Percentiles rank a stretch among this genome's conserved stretches.
phyloP scores from a whole-genome alignment of 805 yeast genomes.

The Candida berthetii region DNA sequence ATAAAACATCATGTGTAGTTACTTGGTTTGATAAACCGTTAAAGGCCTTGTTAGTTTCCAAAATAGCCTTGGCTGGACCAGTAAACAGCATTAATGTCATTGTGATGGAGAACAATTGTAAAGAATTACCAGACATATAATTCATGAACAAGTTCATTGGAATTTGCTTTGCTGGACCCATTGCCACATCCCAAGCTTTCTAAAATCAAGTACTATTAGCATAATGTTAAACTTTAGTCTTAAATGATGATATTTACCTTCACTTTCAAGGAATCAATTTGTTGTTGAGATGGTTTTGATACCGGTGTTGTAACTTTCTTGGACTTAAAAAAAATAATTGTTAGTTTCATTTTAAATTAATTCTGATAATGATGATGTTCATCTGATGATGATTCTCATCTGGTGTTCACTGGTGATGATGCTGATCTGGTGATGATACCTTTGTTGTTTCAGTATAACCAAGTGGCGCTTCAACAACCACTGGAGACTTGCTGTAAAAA shows the following conservation, averaged over 20 bases:
- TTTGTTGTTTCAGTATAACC: neutral
- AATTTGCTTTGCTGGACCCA: constrained; percentile 75
- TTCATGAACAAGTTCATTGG: constrained; percentile 90
- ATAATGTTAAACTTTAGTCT: no score
- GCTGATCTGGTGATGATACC: neutral
- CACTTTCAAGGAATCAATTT: neutral
- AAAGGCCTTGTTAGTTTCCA: constrained; percentile 52
- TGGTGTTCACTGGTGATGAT: no score
- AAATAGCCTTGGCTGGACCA: constrained; percentile 69
- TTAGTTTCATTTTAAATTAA: no score
- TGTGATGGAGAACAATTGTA: constrained; percentile 86
- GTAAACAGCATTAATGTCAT: constrained; percentile 83
- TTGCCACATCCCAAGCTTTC: constrained; percentile 85
- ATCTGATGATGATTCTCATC: no score
- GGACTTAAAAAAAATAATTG: neutral
- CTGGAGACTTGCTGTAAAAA: neutral
- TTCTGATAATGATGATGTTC: no score
- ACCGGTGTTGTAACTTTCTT: neutral
- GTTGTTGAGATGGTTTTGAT: neutral
- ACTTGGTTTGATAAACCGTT: constrained; percentile 33
- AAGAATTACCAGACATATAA: constrained; percentile 86
- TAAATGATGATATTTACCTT: neutral
- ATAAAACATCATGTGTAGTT: constrained; percentile 23
- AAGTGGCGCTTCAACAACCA: neutral
- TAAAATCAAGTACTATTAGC: constrained; percentile 18